Evolutionary conservation across 768 basidiomycete genomes (phyloP).

Genomic region (Crepidotus variabilis): DNA sequence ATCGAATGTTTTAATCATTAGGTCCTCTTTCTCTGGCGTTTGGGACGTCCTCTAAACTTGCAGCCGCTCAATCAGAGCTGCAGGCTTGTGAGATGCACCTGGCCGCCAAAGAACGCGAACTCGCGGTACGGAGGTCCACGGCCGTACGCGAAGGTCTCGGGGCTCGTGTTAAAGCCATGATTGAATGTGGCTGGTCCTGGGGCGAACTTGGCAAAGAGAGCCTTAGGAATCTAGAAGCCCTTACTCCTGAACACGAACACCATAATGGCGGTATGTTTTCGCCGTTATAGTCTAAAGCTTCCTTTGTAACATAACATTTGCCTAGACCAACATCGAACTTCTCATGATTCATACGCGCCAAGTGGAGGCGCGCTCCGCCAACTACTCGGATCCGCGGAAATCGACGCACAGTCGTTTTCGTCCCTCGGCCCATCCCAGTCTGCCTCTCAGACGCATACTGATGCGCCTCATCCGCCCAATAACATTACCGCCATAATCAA

Average conservation of each 20-base stretch:
- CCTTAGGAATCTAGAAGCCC: constrained; percentile 36
- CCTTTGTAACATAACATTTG: not conserved
- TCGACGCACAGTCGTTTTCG: not conserved
- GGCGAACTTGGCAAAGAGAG: constrained; percentile 63
- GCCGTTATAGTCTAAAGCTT: not conserved
- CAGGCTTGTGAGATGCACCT: constrained; percentile 81
- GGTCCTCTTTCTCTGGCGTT: constrained; percentile 21
- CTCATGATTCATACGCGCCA: not conserved
- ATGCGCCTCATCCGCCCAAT: constrained; percentile 9
- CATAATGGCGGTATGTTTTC: not conserved
- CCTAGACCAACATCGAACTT: constrained; percentile 1
- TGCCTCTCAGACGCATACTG: constrained; percentile 53
- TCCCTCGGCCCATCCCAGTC: constrained; percentile 50
- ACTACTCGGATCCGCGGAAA: not conserved
- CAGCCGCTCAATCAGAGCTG: constrained; percentile 67
- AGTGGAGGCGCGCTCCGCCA: not conserved
- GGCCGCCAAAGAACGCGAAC: constrained; percentile 62
- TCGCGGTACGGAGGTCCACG: constrained; percentile 47
- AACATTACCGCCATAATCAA: constrained; percentile 12
- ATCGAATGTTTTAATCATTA: not conserved
- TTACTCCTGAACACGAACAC: constrained; percentile 16
- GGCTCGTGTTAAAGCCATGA: constrained; percentile 58
- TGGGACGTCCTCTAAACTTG: constrained; percentile 47
- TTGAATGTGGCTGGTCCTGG: constrained; percentile 70
- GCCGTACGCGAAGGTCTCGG: constrained; percentile 61